These are phyloP conservation scores for Mycena vitilis DNA, from an alignment of 768 basidiomycete species.

Conservation along the genomic window DNA sequence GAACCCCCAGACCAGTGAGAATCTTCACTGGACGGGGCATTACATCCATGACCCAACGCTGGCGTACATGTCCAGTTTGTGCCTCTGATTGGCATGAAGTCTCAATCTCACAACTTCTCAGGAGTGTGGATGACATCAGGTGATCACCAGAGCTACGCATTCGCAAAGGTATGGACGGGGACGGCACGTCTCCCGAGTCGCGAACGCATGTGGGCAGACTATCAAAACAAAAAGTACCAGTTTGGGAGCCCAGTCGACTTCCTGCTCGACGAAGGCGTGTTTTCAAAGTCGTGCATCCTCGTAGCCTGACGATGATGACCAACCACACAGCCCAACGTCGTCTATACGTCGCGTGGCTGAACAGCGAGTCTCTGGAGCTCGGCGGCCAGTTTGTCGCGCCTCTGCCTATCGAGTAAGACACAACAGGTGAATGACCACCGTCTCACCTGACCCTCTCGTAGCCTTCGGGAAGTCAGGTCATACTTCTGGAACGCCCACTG, in stretches of 20 bases:
- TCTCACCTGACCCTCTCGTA: not conserved
- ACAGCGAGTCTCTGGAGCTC: constrained; percentile 39
- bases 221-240: constrained; percentile 22
- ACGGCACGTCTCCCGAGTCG: constrained; percentile 37
- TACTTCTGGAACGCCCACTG: constrained; percentile 24
- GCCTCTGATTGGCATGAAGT: no score
- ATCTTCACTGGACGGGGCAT: constrained; percentile 40
- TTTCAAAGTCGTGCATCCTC: not conserved
- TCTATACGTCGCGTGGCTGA: constrained; percentile 39
- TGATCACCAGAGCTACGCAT: constrained; percentile 28
- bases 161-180: constrained; percentile 40
- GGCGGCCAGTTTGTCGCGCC: constrained; percentile 40
- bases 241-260: constrained; percentile 31
- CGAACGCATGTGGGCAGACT: constrained; percentile 34
- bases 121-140: constrained; percentile 22
- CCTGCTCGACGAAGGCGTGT: constrained; percentile 34
- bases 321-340: not conserved
- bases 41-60: constrained; percentile 50
- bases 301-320: no score
- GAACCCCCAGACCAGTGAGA: constrained; percentile 11
- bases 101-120: not conserved
- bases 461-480: constrained; percentile 27
- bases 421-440: no score
- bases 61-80: constrained; percentile 37
- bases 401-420: constrained; percentile 36